These are phyloP conservation scores for Kurtzmaniella cleridarum DNA, from an alignment of 805 yeast species.

Conservation along the genomic window DNA sequence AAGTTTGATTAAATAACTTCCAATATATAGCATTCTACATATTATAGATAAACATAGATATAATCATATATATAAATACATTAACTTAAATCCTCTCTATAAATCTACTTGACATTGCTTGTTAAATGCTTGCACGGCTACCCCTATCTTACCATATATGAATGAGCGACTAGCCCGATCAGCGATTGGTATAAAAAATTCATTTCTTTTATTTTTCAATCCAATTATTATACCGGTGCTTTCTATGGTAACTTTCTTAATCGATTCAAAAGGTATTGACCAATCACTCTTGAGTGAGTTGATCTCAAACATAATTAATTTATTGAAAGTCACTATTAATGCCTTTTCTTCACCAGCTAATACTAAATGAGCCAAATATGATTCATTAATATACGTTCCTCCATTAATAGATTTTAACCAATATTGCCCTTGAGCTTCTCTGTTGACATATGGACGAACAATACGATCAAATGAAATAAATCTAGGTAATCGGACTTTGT, in stretches of 20 bases:
- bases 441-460: constrained; percentile 65
- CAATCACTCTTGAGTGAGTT: constrained; percentile 60
- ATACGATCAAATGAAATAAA: constrained; percentile 65
- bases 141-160: constrained; percentile 65
- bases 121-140: constrained; percentile 80
- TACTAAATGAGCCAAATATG: constrained; percentile 79
- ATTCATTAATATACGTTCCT: constrained; percentile 67
- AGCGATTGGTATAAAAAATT: constrained; percentile 72
- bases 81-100: too few species aligned
- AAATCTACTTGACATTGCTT: constrained; percentile 53
- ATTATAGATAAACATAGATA: neutral
- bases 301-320: constrained; percentile 64
- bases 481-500: constrained; percentile 79
- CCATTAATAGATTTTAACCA: constrained; percentile 85
- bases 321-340: constrained; percentile 67
- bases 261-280: constrained; percentile 59
- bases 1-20: neutral
- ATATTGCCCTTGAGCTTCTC: constrained; percentile 91
- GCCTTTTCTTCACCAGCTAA: constrained; percentile 77
- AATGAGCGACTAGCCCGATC: constrained; percentile 58
- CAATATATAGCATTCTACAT: constrained; percentile 1
- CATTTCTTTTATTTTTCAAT: constrained; percentile 45
- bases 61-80: constrained; percentile 1
- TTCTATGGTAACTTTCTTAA: constrained; percentile 71
- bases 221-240: constrained; percentile 71